Evolutionary conservation across 2,329 filamentous ascomycete genomes (phyloP), one percentile per base, ranked within the genome.

Genomic region (Hypoxylon sp.): DNA sequence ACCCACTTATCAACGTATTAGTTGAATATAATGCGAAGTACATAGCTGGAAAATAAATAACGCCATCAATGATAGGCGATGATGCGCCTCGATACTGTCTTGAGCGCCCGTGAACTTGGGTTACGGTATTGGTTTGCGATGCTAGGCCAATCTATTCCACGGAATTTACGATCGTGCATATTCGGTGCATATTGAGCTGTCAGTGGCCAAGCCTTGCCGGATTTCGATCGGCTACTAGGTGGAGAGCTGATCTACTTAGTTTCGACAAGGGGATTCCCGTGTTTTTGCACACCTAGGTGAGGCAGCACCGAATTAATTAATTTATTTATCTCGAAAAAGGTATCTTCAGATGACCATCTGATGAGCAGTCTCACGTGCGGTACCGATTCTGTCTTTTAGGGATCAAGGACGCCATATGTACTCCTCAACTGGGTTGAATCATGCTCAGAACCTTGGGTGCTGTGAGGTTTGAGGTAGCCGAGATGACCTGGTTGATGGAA

Each of bases 251-350:
- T 67, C 58, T 53, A 51, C 46, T 41, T 50, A 17, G 28, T 36
- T 49, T 56, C 19, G 50, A 65, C 48, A 59, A 62, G 58, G 49
- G 14, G n/a, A 41, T 23, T 46, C 14, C 60, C 48, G 38, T 43
- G 21, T 17, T 7, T 52, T 45, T 45, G 30, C 50, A 69, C 53
- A 69, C 65, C 66, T 71, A 66, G 68, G 68, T 71, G 60, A 69
- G 51, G 32, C 25, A 17, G 30, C 46, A 59, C 64, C 48, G 36
- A 45, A 53, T 62, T 64, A 45, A 53, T 62, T 64, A 48, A 53
- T 62, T 36, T 38, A 58, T n/a, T 32, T 46, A 34, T 25, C 2
- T 25, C 11, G 23, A 65, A 46, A 30, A 23, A 41, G 28, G 19
- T 25, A 66, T 43, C 17, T 41, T 28, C 21, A 38, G 21, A 43